phyloP scores from a whole-genome alignment of 257 asterid genomes.

The Fraxinus pennsylvanica region DNA sequence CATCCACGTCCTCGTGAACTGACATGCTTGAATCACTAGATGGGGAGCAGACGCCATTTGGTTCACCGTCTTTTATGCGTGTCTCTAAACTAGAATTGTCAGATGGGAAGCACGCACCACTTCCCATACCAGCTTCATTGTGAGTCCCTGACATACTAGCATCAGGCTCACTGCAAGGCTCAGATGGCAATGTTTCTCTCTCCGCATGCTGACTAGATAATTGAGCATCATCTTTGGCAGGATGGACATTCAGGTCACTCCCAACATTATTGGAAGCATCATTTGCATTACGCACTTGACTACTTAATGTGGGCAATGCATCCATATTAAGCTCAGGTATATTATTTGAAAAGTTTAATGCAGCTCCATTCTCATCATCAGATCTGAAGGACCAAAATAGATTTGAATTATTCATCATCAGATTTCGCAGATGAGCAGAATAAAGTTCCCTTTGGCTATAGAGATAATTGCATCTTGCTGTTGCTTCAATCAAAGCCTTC shows the following conservation, averaged over 20 bases:
- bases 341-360: conserved; percentile 24
- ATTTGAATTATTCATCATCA: conserved; percentile 52
- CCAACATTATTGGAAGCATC: conserved; percentile 27
- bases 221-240: conserved; percentile 27
- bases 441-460: conserved; percentile 46
- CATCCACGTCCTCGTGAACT: conserved; percentile 34
- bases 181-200: conserved; percentile 28
- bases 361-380: conserved; percentile 28
- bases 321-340: conserved; percentile 29
- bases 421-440: conserved; percentile 47
- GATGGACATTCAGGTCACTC: conserved; percentile 24
- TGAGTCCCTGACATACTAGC: conserved; percentile 33
- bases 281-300: conserved; percentile 25
- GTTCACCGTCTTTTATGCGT: background rate
- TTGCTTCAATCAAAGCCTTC: conserved; percentile 49
- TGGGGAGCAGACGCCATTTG: background rate
- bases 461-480: conserved; percentile 48
- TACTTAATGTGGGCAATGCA: conserved; percentile 30
- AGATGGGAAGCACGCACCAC: conserved; percentile 31
- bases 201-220: conserved; percentile 20
- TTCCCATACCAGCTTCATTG: conserved; percentile 26
- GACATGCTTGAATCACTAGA: conserved; percentile 27
- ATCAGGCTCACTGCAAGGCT: conserved; percentile 33
- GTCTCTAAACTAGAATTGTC: conserved; percentile 18
- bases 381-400: conserved; percentile 29